Evolutionary conservation across 225 moss, liverwort and hornwort species (phyloP).

Genomic region (Lunularia cruciata): DNA sequence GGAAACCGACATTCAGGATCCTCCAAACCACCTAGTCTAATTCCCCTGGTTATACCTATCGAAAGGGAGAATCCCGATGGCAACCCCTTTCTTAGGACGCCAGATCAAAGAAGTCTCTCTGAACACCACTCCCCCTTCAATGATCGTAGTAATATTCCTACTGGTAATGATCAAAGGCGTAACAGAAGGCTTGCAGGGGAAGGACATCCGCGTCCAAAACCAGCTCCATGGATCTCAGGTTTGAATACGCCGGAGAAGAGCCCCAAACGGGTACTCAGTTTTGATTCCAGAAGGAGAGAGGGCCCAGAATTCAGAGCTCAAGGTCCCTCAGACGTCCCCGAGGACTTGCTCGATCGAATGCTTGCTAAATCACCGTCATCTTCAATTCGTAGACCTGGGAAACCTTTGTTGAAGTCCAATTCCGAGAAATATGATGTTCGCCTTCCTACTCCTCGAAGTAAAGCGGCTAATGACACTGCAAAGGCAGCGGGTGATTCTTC

Average conservation of each 20-base stretch:
- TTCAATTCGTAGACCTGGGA: constrained; percentile 19
- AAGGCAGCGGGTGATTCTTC: neutral
- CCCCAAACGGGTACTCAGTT: constrained; percentile 31
- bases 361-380: constrained; percentile 18
- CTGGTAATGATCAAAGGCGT: constrained; percentile 13
- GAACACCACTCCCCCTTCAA: constrained; percentile 37
- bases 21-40: neutral
- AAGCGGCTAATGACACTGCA: neutral
- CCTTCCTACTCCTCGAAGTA: constrained; percentile 8
- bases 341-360: constrained; percentile 21
- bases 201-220: neutral
- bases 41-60: constrained; percentile 2
- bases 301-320: constrained; percentile 23
- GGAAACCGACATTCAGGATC: constrained; percentile 2
- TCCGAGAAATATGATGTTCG: constrained; percentile 25
- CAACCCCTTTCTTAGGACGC: constrained; percentile 11
- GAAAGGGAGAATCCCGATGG: constrained; percentile 38
- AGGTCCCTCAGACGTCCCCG: constrained; percentile 2
- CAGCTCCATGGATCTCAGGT: constrained; percentile 16
- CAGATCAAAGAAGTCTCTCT: constrained; percentile 32
- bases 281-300: constrained; percentile 23
- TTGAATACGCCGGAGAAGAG: constrained; percentile 21
- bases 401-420: constrained; percentile 11
- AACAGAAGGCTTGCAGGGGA: constrained; percentile 5
- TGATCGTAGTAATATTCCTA: constrained; percentile 43